Percentiles rank a stretch among this genome's conserved stretches.
phyloP scores from a whole-genome alignment of 257 asterid genomes.

The Marsdenia floribunda region DNA sequence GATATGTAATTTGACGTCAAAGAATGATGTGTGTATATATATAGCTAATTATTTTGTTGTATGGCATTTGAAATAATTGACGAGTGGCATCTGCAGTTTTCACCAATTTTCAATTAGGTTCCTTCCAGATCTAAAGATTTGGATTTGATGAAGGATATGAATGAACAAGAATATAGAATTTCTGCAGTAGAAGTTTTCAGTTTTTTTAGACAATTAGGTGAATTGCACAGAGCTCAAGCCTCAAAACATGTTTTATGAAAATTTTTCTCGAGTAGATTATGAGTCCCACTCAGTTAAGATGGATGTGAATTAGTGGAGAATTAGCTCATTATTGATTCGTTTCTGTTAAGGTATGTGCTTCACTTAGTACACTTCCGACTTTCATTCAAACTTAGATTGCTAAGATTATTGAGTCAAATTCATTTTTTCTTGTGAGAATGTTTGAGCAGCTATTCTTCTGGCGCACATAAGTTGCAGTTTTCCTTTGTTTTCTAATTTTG shows the following conservation, averaged over 20 bases:
- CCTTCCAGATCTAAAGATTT: not conserved
- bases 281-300: not conserved
- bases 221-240: not conserved
- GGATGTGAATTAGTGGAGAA: not conserved
- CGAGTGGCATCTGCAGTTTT: not conserved
- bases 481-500: not conserved
- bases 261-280: not conserved
- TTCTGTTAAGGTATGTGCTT: not conserved
- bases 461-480: not conserved
- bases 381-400: not conserved
- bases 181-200: not conserved
- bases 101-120: not conserved
- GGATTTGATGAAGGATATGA: not conserved
- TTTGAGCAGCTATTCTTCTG: not conserved
- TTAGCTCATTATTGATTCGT: not conserved
- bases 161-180: not conserved
- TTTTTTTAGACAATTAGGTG: not conserved
- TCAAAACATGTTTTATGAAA: not conserved
- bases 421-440: not conserved
- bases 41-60: not conserved
- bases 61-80: not conserved
- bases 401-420: not conserved
- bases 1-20: not conserved
- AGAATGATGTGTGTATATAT: not conserved
- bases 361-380: not conserved